Percentiles rank a stretch among this genome's conserved stretches.
phyloP scores from a whole-genome alignment of 2,329 filamentous ascomycete species.

The Aureobasidium sp. region DNA sequence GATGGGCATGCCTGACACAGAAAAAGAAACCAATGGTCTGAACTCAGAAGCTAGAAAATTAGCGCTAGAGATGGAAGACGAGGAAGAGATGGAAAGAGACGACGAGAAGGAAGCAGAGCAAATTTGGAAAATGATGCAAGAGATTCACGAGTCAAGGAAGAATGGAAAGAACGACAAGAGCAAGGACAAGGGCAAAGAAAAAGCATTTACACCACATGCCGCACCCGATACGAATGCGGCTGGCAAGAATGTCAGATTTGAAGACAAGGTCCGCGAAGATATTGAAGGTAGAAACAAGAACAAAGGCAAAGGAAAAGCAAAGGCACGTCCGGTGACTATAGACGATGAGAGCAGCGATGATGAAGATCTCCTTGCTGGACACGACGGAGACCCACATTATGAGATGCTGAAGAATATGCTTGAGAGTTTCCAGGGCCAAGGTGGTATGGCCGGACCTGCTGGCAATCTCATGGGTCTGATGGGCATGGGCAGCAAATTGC shows the following conservation, averaged over 20 bases:
- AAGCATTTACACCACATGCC: constrained; percentile 17
- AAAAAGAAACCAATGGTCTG: constrained; percentile 28
- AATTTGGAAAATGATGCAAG: constrained; percentile 63
- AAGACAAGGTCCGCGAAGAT: background rate
- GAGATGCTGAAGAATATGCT: constrained; percentile 85
- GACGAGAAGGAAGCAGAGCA: constrained; percentile 58
- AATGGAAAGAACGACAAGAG: constrained; percentile 17
- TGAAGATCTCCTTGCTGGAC: constrained; percentile 35
- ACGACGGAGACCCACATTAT: constrained; percentile 70
- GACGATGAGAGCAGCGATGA: constrained; percentile 39
- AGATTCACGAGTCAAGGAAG: constrained; percentile 54
- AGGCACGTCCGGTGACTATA: constrained; percentile 36
- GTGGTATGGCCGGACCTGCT: constrained; percentile 74
- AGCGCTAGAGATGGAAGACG: constrained; percentile 35
- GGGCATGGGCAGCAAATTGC: constrained; percentile 61
- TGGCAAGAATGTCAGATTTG: constrained; percentile 14
- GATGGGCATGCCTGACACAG: constrained; percentile 60
- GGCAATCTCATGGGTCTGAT: constrained; percentile 82
- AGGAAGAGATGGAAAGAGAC: constrained; percentile 34
- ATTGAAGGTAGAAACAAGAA: background rate
- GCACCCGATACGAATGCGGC: background rate
- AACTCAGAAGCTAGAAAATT: constrained; percentile 30
- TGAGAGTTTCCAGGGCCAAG: constrained; percentile 88
- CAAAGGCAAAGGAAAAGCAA: constrained; percentile 18
- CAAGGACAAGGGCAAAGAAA: constrained; percentile 22